phyloP scores from a whole-genome alignment of 306 rosid species.

The Lupinus albus region DNA sequence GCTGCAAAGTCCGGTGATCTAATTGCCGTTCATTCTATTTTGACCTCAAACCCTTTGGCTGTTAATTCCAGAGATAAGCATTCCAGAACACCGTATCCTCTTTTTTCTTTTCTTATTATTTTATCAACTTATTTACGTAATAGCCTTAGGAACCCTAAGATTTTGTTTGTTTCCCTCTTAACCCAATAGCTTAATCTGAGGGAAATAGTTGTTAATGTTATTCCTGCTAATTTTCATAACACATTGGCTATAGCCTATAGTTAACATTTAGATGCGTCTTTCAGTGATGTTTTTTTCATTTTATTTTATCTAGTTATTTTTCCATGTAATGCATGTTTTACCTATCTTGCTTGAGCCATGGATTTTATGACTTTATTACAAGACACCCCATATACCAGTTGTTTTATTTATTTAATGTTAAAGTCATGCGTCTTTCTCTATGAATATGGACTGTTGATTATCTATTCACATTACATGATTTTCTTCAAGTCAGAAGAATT shows the following conservation, averaged over 20 bases:
- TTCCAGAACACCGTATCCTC: conserved; percentile 97
- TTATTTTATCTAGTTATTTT: not conserved
- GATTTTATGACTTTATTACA: not conserved
- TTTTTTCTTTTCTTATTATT: not conserved
- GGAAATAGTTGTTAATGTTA: not conserved
- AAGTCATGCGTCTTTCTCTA: not conserved
- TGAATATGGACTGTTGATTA: conserved; percentile 6
- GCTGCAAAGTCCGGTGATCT: conserved; percentile 90
- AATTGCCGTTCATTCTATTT: conserved; percentile 53
- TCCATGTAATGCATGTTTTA: conserved; percentile 3
- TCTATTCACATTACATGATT: conserved; percentile 23
- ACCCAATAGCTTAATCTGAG: not conserved
- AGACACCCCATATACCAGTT: not conserved
- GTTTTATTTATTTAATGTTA: not conserved
- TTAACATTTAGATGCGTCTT: conserved; percentile 18
- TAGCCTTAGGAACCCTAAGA: conserved; percentile 40
- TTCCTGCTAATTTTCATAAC: conserved; percentile 11
- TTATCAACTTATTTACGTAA: not conserved
- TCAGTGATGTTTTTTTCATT: not conserved
- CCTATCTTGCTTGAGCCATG: not conserved
- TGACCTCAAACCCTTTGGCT: conserved; percentile 67
- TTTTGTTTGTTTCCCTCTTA: not conserved
- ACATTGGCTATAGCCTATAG: not conserved
- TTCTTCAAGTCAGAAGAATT: not conserved
- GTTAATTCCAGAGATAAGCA: conserved; percentile 87